Conservation (phyloP, 1,284 basidiomycete species). For the Phaffia rhodozyma region DNA sequence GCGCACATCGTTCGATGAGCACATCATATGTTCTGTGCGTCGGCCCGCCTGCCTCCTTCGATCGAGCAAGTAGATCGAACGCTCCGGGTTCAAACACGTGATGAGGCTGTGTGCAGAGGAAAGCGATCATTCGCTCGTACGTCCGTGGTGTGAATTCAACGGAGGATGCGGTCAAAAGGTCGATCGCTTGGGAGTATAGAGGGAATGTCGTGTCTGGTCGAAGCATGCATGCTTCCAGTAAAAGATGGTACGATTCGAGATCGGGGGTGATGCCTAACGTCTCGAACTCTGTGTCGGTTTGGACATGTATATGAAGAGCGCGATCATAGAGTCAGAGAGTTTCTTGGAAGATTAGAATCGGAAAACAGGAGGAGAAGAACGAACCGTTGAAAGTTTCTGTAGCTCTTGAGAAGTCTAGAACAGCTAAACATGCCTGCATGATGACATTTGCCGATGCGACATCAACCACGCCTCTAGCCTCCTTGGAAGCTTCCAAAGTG, state of each 20-base stretch:
- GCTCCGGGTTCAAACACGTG: not conserved
- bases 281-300: not conserved
- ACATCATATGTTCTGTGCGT: conserved; percentile 5
- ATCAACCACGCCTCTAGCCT: conserved; percentile 3
- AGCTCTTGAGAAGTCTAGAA: conserved; percentile 3
- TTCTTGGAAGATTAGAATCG: not conserved
- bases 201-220: conserved; percentile 6
- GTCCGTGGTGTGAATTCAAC: conserved; percentile 2
- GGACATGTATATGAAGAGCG: too few relatives aligned
- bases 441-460: conserved; percentile 7
- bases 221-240: conserved; percentile 12
- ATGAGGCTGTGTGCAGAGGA: conserved; percentile 9
- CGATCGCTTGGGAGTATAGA: not conserved
- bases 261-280: conserved; percentile 1
- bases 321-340: not conserved
- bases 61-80: too few relatives aligned
- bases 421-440: conserved; percentile 7
- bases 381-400: conserved; percentile 14
- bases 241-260: conserved; percentile 12
- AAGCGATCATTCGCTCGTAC: conserved; percentile 12
- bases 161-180: not conserved
- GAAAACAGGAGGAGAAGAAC: not conserved
- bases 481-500: conserved; percentile 6
- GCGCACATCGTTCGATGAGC: not conserved
- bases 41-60: not conserved